Evolutionary conservation across 2,329 filamentous ascomycete genomes (phyloP).

Genomic region (Coniella vitis): DNA sequence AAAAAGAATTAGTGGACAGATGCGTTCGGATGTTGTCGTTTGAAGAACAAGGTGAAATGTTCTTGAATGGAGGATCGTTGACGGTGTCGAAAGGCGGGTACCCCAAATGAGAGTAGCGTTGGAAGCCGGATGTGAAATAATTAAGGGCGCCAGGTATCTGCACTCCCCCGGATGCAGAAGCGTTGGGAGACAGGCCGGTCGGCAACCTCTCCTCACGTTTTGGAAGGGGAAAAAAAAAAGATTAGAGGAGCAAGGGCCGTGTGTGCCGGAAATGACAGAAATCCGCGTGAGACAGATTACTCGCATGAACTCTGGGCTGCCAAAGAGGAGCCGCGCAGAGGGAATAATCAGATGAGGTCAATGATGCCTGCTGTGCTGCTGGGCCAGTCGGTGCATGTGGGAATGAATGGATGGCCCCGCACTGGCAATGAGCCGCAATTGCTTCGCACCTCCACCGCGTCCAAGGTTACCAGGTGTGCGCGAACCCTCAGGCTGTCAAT

Average conservation of each 20-base stretch:
- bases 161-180: background rate
- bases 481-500: no score
- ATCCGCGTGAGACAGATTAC: background rate
- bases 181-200: background rate
- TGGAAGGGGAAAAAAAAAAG: no score
- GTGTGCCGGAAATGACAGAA: conserved; percentile 6
- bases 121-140: conserved; percentile 2
- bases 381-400: no score
- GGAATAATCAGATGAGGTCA: conserved; percentile 9
- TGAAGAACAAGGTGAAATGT: background rate
- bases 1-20: background rate
- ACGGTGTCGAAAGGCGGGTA: background rate
- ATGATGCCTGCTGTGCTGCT: background rate
- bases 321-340: conserved; percentile 3
- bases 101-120: background rate
- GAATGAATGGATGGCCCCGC: background rate
- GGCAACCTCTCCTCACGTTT: background rate
- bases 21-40: no score
- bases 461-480: no score
- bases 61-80: background rate
- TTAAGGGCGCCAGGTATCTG: background rate
- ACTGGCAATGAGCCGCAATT: background rate
- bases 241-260: conserved; percentile 7
- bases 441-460: background rate
- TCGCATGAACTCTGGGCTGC: background rate